Conservation (phyloP, 495 filamentous ascomycete genomes). For the Amorphotheca resinae region DNA sequence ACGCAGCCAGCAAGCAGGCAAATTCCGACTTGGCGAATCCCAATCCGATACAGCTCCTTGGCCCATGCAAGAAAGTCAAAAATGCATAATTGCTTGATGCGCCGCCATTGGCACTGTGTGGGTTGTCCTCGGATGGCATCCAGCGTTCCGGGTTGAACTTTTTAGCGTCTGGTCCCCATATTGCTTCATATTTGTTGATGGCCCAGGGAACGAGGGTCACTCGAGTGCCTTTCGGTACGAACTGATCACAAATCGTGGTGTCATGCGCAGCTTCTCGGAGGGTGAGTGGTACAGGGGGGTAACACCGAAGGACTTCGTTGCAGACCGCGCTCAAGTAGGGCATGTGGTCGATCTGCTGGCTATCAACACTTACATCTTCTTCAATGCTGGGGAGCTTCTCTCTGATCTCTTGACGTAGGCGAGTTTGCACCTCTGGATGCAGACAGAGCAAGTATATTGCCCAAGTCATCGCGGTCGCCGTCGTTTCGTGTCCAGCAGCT, state of each 20-base stretch:
- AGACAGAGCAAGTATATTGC: constrained; percentile 37
- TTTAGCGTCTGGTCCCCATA: constrained; percentile 47
- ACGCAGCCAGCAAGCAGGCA: constrained; percentile 62
- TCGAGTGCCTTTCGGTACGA: constrained; percentile 35
- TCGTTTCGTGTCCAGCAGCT: constrained; percentile 76
- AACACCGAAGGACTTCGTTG: constrained; percentile 26
- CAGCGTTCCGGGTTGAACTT: constrained; percentile 52
- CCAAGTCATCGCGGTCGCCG: constrained; percentile 44
- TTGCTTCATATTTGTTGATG: constrained; percentile 37
- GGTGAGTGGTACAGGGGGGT: constrained; percentile 35
- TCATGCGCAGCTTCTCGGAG: constrained; percentile 44
- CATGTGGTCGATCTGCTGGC: constrained; percentile 39
- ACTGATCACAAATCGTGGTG: constrained; percentile 39
- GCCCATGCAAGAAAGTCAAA: constrained; percentile 49
- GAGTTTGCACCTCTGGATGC: constrained; percentile 34
- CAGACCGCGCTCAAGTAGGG: constrained; percentile 42
- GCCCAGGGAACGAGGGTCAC: constrained; percentile 44
- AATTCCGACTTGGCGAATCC: constrained; percentile 77
- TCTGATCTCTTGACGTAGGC: constrained; percentile 42
- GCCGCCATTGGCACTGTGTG: constrained; percentile 31
- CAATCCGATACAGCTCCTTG: constrained; percentile 49
- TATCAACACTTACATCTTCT: constrained; percentile 31
- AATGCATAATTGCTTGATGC: constrained; percentile 45
- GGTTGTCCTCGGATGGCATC: constrained; percentile 28
- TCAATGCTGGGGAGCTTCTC: constrained; percentile 47